These are phyloP conservation scores for Pleurotus platypus DNA, from an alignment of 768 basidiomycete species.

Conservation along the genomic window DNA sequence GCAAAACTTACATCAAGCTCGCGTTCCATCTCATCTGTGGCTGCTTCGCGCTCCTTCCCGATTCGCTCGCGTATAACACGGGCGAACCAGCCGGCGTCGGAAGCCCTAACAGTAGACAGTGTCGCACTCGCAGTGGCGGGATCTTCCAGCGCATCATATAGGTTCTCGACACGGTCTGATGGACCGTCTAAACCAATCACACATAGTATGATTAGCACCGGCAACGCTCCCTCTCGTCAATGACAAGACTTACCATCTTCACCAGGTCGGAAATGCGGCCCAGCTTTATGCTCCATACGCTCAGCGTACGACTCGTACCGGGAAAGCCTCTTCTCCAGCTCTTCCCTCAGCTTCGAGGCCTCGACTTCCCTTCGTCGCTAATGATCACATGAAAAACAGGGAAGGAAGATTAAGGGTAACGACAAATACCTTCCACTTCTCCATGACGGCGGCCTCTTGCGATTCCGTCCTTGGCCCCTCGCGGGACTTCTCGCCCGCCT, in stretches of 20 bases:
- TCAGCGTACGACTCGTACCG: constrained; percentile 59
- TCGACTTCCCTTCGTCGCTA: constrained; percentile 60
- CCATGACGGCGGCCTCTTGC: constrained; percentile 60
- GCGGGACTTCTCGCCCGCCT: constrained; percentile 42
- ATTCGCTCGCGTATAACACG: constrained; percentile 45
- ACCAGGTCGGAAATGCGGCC: constrained; percentile 34
- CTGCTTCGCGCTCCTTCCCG: constrained; percentile 44
- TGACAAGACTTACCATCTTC: constrained; percentile 33
- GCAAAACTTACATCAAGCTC: constrained; percentile 61
- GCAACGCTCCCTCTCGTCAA: too few relatives aligned
- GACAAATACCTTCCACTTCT: constrained; percentile 65
- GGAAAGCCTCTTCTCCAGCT: constrained; percentile 52
- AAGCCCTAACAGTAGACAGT: constrained; percentile 34
- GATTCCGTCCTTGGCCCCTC: constrained; percentile 64
- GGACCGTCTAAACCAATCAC: constrained; percentile 26
- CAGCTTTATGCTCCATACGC: constrained; percentile 58
- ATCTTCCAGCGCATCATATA: constrained; percentile 68
- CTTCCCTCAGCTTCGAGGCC: constrained; percentile 51
- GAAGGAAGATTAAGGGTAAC: neutral
- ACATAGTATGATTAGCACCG: neutral
- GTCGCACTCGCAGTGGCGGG: constrained; percentile 38
- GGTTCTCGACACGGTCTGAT: constrained; percentile 46
- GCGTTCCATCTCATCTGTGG: constrained; percentile 59
- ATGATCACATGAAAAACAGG: neutral
- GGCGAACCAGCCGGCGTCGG: constrained; percentile 67